Percentiles rank a stretch among this genome's conserved stretches.
Conservation (phyloP, 2,329 filamentous ascomycete genomes). For the Arachnopeziza araneosa region DNA sequence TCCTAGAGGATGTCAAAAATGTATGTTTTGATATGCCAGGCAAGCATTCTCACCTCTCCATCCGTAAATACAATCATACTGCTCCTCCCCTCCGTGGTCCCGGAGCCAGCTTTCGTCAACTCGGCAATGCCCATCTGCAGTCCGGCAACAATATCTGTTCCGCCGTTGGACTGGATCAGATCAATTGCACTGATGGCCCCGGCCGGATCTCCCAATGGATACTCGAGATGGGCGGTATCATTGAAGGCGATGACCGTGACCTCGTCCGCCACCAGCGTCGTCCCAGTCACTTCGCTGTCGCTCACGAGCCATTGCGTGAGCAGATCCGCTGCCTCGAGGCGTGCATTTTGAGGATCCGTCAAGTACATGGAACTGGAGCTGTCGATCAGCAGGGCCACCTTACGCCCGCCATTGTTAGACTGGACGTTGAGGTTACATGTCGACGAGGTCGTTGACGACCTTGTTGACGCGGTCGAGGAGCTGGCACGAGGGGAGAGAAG, state of each 20-base stretch:
- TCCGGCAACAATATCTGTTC: neutral
- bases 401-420: neutral
- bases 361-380: neutral
- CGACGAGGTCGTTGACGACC: too few relatives aligned
- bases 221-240: neutral
- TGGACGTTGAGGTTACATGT: neutral
- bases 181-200: neutral
- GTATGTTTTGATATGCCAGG: neutral
- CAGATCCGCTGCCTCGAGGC: neutral
- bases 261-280: neutral
- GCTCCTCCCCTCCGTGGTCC: neutral
- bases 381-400: neutral
- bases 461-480: neutral
- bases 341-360: neutral
- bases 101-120: neutral
- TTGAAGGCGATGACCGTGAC: neutral
- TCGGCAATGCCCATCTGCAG: neutral
- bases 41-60: neutral
- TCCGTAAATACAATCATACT: neutral
- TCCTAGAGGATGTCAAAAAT: neutral
- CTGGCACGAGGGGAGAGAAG: neutral
- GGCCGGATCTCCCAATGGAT: neutral
- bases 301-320: neutral
- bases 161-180: neutral
- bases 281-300: neutral